These are phyloP conservation scores for Apiospora aurea DNA, from an alignment of 2,329 filamentous ascomycete genomes.

Conservation along the genomic window DNA sequence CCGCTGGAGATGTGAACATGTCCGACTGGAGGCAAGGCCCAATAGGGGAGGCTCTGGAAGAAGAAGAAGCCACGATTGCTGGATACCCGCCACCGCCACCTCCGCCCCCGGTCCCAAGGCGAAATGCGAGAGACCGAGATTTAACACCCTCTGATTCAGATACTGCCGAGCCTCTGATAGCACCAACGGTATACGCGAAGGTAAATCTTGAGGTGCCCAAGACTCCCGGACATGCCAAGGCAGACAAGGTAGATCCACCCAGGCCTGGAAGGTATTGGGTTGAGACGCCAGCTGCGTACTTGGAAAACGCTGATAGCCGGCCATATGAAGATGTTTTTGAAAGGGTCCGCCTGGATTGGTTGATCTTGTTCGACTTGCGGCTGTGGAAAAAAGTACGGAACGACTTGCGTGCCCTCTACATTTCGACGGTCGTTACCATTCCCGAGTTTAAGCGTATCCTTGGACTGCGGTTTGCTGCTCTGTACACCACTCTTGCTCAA, in stretches of 20 bases:
- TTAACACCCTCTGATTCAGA: slow-evolving; percentile 77
- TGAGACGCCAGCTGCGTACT: slow-evolving; percentile 76
- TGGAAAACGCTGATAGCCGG: slow-evolving; percentile 66
- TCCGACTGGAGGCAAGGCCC: slow-evolving; percentile 54
- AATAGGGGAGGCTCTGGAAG: slow-evolving; percentile 73
- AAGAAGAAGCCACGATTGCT: slow-evolving; percentile 78
- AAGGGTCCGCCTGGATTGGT: slow-evolving; percentile 88
- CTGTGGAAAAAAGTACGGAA: slow-evolving; percentile 97
- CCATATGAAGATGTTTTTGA: slow-evolving; percentile 88
- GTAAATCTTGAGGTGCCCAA: slow-evolving; percentile 78
- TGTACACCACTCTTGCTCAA: slow-evolving; percentile 93
- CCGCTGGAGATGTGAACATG: slow-evolving; percentile 51
- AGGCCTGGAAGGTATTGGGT: slow-evolving; percentile 85
- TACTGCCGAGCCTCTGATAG: slow-evolving; percentile 71
- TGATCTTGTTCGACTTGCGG: slow-evolving; percentile 91
- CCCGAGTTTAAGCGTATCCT: slow-evolving; percentile 95
- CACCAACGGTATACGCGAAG: slow-evolving; percentile 67
- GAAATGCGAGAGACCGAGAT: slow-evolving; percentile 61
- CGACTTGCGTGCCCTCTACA: slow-evolving; percentile 90
- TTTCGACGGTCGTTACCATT: slow-evolving; percentile 93
- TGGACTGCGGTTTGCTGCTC: slow-evolving; percentile 88
- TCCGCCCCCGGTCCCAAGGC: slow-evolving; percentile 58
- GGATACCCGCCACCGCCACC: slow-evolving; percentile 75
- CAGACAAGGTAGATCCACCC: slow-evolving; percentile 56
- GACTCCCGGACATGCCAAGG: slow-evolving; percentile 68